Evolutionary conservation across 352 stramenopile genomes (phyloP).

Genomic region (Peronosclerospora sorghi): DNA sequence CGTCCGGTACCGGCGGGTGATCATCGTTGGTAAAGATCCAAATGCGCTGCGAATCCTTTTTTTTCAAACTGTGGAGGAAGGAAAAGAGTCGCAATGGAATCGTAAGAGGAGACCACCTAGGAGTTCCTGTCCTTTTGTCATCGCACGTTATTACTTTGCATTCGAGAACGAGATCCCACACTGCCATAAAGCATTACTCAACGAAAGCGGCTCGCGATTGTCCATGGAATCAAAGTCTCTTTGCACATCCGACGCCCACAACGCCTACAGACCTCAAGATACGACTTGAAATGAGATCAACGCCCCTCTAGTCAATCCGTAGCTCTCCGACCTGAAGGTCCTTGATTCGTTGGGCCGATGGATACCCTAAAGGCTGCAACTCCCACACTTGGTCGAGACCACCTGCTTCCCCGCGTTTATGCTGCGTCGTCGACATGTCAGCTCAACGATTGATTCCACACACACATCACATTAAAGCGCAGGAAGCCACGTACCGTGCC

Average conservation of each 20-base stretch:
- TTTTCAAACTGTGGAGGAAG: slow-evolving; percentile 46
- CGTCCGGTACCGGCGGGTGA: slow-evolving; percentile 28
- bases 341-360: slow-evolving; percentile 63
- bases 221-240: slow-evolving; percentile 43
- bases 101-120: too few relatives aligned
- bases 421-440: too few relatives aligned
- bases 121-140: too few relatives aligned
- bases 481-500: slow-evolving; percentile 33
- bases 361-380: slow-evolving; percentile 62
- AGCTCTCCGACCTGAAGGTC: slow-evolving; percentile 31
- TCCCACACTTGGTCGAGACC: slow-evolving; percentile 65
- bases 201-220: slow-evolving; percentile 43
- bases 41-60: slow-evolving; percentile 75
- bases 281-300: neutral
- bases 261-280: slow-evolving; percentile 11
- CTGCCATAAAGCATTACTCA: slow-evolving; percentile 81
- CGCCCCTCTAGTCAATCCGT: neutral
- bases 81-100: too few relatives aligned
- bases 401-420: slow-evolving; percentile 45
- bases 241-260: slow-evolving; percentile 38
- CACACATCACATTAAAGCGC: too few relatives aligned
- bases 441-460: too few relatives aligned
- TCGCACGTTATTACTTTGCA: too few relatives aligned
- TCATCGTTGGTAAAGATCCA: slow-evolving; percentile 85
- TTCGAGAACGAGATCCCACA: slow-evolving; percentile 72